Evolutionary conservation across 208 protist species (phyloP), one percentile per base, ranked within the genome.

Genomic region (Kentomonas sorsogonicus): DNA sequence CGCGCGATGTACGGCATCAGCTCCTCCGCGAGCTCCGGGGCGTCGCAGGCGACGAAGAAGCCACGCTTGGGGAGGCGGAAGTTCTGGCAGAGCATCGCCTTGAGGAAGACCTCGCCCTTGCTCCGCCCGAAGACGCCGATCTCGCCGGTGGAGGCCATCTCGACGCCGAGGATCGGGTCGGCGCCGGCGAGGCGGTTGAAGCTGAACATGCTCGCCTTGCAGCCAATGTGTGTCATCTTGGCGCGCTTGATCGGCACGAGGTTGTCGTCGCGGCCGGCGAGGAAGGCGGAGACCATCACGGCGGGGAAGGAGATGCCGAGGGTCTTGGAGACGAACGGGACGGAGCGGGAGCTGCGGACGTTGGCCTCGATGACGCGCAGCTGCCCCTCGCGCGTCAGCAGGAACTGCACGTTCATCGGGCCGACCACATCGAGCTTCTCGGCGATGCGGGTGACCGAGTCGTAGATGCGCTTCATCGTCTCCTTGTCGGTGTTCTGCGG

Each of bases 321-420:
- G 33, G 93, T 96, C 81, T 99, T 99, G 23, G 93, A 98, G 3
- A 98, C 93, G 59, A 99, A 99, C 22, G 98, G 98, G 43, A 99
- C 97, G 20, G 92, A 97, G 60, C 98, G 89, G 33, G 95, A 98
- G 53, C 95, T 95, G 55, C 98, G 89, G 60, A 99, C 77, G 79
- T 99, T 99, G 52, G 96, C 98, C 77, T 99, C 97, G 67, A 99
- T 99, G 1, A 99, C 86, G 52, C 82, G 88, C 52, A 96, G 71
- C 66, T 98, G 83, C 7, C 96, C 91, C 55, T 98, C 91, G 62
- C 87, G 77, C 48, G 97, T 98, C 26, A 97, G 86, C 39, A 99
- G 84, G 72, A 99, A 98, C 82, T 99, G 98, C 53, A 99, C 97
- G 79, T 99, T 99, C 91, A 99, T 98, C 33, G 98, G 98, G 33